Evolutionary conservation across 1,284 basidiomycete species (phyloP), one percentile per base, ranked within the genome.

Genomic region (Porogramme epimiltina): DNA sequence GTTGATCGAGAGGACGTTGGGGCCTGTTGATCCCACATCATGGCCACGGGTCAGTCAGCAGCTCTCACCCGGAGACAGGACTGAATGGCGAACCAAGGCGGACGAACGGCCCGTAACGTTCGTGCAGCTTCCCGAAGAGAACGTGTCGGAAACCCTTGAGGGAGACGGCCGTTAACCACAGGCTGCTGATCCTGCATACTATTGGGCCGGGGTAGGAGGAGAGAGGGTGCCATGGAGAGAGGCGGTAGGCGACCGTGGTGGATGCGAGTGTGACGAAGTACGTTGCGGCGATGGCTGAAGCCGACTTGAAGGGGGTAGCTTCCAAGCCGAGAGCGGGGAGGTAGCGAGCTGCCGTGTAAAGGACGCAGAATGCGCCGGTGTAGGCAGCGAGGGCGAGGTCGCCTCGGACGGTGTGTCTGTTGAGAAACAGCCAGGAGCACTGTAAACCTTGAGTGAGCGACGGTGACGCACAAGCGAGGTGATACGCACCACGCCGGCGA

Each of bases 221-320:
- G 19, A 68, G 56, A 3, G 52, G 52, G 33, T 49, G 66, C 49
- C 61, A 55, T 1, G 66, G 65, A 4, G 66, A 67, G 19, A 66
- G 25, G 3, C 66, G 63, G 47, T 68, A 66, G 16, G 5, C 5
- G 34, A n/a, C 16, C n/a, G 34, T 37, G 9, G 13, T 10, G 5
- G 34, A 4, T 37, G 34, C 34, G 9, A 37, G 16, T 9, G 34
- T 16, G 34, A 18, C 8, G 8, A 37, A 18, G 16, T 37, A 37
- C 5, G n/a, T 10, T 52, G 10, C 6, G 55, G n/a, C n/a, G n/a
- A n/a, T 25, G 25, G 36, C 38, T 18, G 24, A 9, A 10, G 33
- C 4, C 9, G 31, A 18, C 11, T 40, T 3, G 24, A 38, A 37
- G 8, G 34, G 5, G 28, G 28, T 13, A 13, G 13, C 28, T n/a